These are phyloP conservation scores for Candolleomyces eurysporus DNA, from an alignment of 768 basidiomycete genomes.

Conservation along the genomic window DNA sequence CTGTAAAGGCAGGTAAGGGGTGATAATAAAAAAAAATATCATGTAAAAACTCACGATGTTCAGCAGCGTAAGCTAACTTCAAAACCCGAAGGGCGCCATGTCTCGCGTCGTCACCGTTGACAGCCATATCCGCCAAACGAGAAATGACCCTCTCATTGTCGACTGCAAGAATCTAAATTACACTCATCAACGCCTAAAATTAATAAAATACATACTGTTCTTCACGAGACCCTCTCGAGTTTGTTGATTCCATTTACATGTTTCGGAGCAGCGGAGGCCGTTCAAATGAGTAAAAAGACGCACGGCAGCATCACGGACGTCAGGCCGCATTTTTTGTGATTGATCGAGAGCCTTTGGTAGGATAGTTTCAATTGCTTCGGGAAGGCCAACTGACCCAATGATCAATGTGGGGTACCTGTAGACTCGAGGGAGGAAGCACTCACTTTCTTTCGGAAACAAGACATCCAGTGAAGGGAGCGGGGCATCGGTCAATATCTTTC, in stretches of 20 bases:
- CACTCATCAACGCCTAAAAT: background rate
- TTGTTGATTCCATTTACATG: background rate
- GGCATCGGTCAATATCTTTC: no score
- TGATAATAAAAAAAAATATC: background rate
- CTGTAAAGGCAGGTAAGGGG: no score
- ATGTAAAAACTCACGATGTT: background rate
- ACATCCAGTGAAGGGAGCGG: no score
- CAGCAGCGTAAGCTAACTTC: background rate
- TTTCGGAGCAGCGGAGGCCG: no score
- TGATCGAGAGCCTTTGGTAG: background rate
- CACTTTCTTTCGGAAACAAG: no score
- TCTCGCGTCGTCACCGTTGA: background rate
- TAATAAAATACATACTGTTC: background rate
- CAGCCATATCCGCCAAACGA: background rate
- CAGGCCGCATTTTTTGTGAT: background rate
- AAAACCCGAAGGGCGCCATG: background rate
- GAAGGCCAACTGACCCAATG: no score
- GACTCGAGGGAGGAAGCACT: no score
- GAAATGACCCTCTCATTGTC: background rate
- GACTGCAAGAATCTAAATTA: background rate
- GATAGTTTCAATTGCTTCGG: background rate
- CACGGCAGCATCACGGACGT: background rate
- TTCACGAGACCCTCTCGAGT: background rate
- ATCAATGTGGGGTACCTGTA: no score
- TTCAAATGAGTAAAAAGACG: background rate